A percentile compares a stretch with the other conserved stretches of the same genome.
phyloP scores from a whole-genome alignment of 331 rosid genomes.

The Rosa hybrid region DNA sequence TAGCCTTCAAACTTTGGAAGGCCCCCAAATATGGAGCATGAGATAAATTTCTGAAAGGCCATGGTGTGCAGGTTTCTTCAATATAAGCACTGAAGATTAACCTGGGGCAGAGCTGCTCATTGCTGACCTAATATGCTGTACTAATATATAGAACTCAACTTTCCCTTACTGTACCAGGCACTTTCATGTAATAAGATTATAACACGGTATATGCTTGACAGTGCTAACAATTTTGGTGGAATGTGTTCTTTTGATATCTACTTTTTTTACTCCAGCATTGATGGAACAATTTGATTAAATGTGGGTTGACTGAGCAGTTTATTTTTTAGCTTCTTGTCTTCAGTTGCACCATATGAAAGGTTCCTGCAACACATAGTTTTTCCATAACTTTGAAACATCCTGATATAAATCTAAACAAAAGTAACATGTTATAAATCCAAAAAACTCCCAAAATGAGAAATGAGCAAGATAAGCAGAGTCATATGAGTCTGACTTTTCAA shows the following conservation, averaged over 20 bases:
- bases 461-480: neutral
- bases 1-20: slow-evolving; percentile 97
- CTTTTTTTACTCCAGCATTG: neutral
- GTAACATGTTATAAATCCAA: neutral
- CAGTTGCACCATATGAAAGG: neutral
- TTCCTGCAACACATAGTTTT: neutral
- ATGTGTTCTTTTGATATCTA: neutral
- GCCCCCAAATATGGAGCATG: slow-evolving; percentile 98
- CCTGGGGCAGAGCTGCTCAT: neutral
- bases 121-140: neutral
- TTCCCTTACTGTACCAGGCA: neutral
- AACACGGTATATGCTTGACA: no score
- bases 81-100: neutral
- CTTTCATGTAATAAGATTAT: slow-evolving; percentile 3
- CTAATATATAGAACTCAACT: neutral
- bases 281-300: neutral
- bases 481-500: neutral
- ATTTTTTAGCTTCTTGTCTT: neutral
- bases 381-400: neutral
- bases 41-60: slow-evolving; percentile 3
- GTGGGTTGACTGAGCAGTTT: neutral
- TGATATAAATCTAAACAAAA: neutral
- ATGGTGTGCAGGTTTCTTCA: neutral
- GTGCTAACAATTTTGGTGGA: neutral
- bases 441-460: neutral